phyloP scores from a whole-genome alignment of 306 rosid genomes.

The Psophocarpus tetragonolobus region DNA sequence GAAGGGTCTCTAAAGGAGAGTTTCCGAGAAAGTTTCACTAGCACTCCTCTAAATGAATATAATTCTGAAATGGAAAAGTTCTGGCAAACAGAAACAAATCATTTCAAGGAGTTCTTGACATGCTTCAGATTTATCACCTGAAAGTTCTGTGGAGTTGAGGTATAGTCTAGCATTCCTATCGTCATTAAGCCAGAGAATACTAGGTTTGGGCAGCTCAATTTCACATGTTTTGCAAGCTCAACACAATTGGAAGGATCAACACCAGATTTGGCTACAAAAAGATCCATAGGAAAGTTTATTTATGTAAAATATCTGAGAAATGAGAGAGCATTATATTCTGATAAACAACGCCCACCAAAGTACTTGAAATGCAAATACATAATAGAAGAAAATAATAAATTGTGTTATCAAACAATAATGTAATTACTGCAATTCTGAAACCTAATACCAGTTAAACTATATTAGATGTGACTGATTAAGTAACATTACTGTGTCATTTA shows the following conservation, averaged over 20 bases:
- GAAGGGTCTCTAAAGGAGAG: no score
- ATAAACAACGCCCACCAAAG: neutral
- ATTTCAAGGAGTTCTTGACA: slow-evolving; percentile 13
- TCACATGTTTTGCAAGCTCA: slow-evolving; percentile 91
- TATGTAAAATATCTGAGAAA: neutral
- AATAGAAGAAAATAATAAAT: slow-evolving; percentile 1
- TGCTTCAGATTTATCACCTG: slow-evolving; percentile 53
- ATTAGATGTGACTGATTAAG: neutral
- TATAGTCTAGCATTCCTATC: slow-evolving; percentile 86
- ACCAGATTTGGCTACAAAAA: slow-evolving; percentile 81
- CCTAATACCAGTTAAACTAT: slow-evolving; percentile 9
- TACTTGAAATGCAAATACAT: slow-evolving; percentile 9
- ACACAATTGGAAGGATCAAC: slow-evolving; percentile 85
- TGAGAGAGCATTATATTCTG: neutral
- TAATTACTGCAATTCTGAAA: slow-evolving; percentile 1
- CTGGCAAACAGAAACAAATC: neutral
- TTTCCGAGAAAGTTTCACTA: no score
- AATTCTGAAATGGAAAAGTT: neutral
- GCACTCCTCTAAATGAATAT: no score
- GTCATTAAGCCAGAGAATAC: slow-evolving; percentile 92
- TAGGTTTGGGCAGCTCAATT: slow-evolving; percentile 75
- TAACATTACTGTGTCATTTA: neutral
- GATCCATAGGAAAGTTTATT: slow-evolving; percentile 1
- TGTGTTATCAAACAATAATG: neutral
- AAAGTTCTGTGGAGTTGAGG: slow-evolving; percentile 91